Evolutionary conservation across 202 grass and related monocot genomes (phyloP), one percentile per base, ranked within the genome.

Genomic region (Panicum virgatum): DNA sequence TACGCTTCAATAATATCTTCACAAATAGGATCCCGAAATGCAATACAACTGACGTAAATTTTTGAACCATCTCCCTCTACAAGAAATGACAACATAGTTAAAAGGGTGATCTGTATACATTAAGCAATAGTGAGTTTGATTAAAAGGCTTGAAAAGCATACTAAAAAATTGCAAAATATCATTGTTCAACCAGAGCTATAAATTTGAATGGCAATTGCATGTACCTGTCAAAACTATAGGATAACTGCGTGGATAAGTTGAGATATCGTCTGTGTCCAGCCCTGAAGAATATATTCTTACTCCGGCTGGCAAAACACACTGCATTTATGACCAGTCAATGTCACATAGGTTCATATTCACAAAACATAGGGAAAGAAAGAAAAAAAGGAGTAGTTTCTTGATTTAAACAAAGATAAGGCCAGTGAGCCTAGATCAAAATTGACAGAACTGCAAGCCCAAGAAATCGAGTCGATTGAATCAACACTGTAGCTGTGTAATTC

Each of bases 31-130:
- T 99, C 96, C 58, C 93, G 90, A 74, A 99, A 99, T 69, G 96
- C 87, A 88, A 99, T 96, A 87, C 96, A 99, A 45, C 92, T 90
- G 56, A 99, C 96, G 56, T 96, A 99, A 82, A 94, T 96, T 87
- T 99, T 99, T 72, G 96, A 99, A 43, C 96, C 96, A 94, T 99
- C 96, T 68, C 96, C 96, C 87, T 99, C 93, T 99, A 87, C 84
- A 84, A 76, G 72, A 79, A 88, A 82, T 90, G 50, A 56, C 29
- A 80, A 61, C 14, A 56, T 76, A 74, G 34, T 80, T 59, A 74
- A 56, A 72, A 78, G 58, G 37, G 14, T 13, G 36, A 62, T 80
- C 37, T 75, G 54, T 85, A 67, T 39, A 68, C 15, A 59, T 53
- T 48, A 82, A 72, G 44, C 39, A 66, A 76, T 65, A 77, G 11